phyloP scores from a whole-genome alignment of 371 early-diverging fungal species.

The Mortierella sp. region DNA sequence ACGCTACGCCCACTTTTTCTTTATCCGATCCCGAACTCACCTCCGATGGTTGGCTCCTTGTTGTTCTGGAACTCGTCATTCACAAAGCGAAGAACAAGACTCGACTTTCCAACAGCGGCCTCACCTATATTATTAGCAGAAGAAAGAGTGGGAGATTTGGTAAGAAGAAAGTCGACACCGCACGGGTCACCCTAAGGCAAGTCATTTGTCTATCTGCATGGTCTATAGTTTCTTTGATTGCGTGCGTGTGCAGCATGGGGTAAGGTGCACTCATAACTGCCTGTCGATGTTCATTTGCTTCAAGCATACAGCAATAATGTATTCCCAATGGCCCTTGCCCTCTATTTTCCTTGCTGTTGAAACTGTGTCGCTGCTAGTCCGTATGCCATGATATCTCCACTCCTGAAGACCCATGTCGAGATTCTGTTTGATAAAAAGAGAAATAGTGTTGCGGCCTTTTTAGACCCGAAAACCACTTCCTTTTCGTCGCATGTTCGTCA shows the following conservation, averaged over 20 bases:
- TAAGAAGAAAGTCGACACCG: background rate
- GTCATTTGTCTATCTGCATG: slow-evolving; percentile 1
- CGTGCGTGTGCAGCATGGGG: background rate
- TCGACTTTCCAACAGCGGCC: slow-evolving; percentile 90
- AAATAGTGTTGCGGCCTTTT: background rate
- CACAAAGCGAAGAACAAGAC: slow-evolving; percentile 88
- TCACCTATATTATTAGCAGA: slow-evolving; percentile 71
- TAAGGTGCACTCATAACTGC: background rate
- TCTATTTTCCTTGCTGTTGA: background rate
- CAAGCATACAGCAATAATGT: slow-evolving; percentile 9
- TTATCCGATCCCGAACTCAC: slow-evolving; percentile 56
- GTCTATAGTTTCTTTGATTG: background rate
- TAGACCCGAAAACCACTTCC: background rate
- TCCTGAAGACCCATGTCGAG: slow-evolving; percentile 1
- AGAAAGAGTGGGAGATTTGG: background rate
- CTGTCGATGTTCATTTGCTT: slow-evolving; percentile 1
- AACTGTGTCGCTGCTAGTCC: background rate
- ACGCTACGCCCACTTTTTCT: background rate
- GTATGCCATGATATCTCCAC: slow-evolving; percentile 5
- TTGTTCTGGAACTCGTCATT: slow-evolving; percentile 96
- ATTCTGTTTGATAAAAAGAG: background rate
- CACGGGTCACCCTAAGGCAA: slow-evolving; percentile 2
- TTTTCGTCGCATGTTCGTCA: slow-evolving; percentile 3
- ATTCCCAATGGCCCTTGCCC: slow-evolving; percentile 28
- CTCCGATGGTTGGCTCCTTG: slow-evolving; percentile 98